Percentiles rank a stretch among this genome's conserved stretches.
Evolutionary conservation across 352 stramenopile species (phyloP).

Genomic region (Saprolegnia diclina): DNA sequence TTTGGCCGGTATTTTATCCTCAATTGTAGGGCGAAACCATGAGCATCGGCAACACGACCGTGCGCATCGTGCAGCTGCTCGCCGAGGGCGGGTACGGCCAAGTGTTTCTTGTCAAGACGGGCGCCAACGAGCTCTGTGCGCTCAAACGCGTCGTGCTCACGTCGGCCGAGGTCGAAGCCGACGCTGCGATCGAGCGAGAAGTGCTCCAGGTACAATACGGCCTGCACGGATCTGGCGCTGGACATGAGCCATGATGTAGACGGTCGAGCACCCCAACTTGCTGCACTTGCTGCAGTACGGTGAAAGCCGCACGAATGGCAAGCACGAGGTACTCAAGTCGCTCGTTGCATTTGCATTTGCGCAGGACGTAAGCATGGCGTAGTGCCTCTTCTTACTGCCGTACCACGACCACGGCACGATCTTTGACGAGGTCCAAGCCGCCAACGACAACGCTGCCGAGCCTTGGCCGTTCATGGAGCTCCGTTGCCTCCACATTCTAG

Average conservation of each 20-base stretch:
- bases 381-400: conserved; percentile 82
- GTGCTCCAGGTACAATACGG: conserved; percentile 52
- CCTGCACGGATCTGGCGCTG: background rate
- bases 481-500: conserved; percentile 74
- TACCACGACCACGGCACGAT: conserved; percentile 81
- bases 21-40: conserved; percentile 51
- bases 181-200: conserved; percentile 71
- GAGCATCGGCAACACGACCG: conserved; percentile 57
- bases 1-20: background rate
- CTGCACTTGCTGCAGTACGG: conserved; percentile 76
- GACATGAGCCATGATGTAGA: conserved; percentile 33
- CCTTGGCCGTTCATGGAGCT: conserved; percentile 81
- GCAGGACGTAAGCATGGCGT: no score
- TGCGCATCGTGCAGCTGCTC: conserved; percentile 62
- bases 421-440: conserved; percentile 65
- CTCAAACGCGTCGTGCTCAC: conserved; percentile 80
- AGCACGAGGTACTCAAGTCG: conserved; percentile 70
- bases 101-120: conserved; percentile 58
- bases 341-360: no score
- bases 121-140: conserved; percentile 59
- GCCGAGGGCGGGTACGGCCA: conserved; percentile 74
- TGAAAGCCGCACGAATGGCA: conserved; percentile 46
- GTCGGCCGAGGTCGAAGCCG: conserved; percentile 69
- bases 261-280: conserved; percentile 75
- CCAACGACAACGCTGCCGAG: conserved; percentile 57